Evolutionary conservation across 805 yeast genomes (phyloP), one percentile per base, ranked within the genome.

Genomic region (Hanseniaspora lindneri): DNA sequence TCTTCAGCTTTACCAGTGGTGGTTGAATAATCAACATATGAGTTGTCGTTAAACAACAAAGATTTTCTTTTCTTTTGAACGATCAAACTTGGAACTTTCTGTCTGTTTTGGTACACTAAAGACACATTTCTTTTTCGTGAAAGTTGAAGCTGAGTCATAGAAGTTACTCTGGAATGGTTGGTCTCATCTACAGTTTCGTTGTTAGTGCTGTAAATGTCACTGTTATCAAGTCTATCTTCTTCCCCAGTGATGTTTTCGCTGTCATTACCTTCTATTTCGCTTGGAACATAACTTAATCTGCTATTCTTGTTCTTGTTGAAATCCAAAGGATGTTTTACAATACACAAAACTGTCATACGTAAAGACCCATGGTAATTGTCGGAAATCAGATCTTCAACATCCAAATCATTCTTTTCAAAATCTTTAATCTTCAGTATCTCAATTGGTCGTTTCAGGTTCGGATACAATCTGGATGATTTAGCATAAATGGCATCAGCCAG

Each of bases 341-440:
- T 54, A 2, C 74, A 78, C 35, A 72, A 62, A 8, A 76, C 71
- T 4, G 70, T 62, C 51, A 69, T 72, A 51, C 66, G 70, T 13
- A 64, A 61, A 46, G 70, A 75, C 30, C 19, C 33, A 10, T 27
- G 32, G 56, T 84, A 82, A 5, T 83, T 79, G 55, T 82, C 84
- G 9, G 71, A 72, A 0, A 78, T 80, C 2, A 62, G 52, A 54
- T 78, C 83, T 52, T 83, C 94, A 0, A 88, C 88, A 60, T 84
- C 95, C 50, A 84, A 64, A 58, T 84, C 94, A 55, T 88, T 82
- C 50, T 72, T 72, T 51, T 76, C 73, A 36, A 61, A 62, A 60
- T 83, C 89, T 58, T 83, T 94, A 4, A 84, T 62, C 44, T 74
- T 73, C n/a, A 71, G 64, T 35, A 84, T 74, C 5, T 68, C 68